These are phyloP conservation scores for Alternaria angustiovoidea DNA, from an alignment of 2,329 filamentous ascomycete species.

Conservation along the genomic window DNA sequence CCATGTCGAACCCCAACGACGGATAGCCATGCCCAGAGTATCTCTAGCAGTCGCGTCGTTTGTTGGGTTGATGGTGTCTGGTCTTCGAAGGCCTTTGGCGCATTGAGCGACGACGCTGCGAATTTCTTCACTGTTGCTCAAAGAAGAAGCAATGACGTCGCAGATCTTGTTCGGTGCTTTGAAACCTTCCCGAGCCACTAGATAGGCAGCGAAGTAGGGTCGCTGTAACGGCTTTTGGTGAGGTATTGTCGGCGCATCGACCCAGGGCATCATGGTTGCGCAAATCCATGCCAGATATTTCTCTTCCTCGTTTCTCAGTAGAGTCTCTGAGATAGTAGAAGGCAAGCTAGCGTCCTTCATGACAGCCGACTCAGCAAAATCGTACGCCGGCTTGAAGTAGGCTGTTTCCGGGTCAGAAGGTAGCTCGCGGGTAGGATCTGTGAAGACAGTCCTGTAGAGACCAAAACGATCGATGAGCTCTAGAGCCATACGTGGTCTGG, in stretches of 20 bases:
- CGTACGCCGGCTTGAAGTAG: constrained; percentile 71
- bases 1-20: constrained; percentile 77
- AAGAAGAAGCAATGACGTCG: constrained; percentile 70
- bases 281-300: constrained; percentile 80
- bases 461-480: constrained; percentile 70
- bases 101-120: constrained; percentile 63
- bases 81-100: constrained; percentile 58
- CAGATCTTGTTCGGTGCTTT: constrained; percentile 79
- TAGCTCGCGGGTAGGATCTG: constrained; percentile 67
- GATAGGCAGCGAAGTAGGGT: constrained; percentile 59
- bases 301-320: constrained; percentile 71
- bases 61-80: constrained; percentile 55
- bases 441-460: constrained; percentile 78
- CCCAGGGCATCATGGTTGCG: constrained; percentile 78
- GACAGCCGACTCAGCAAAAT: constrained; percentile 60
- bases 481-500: constrained; percentile 69
- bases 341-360: constrained; percentile 29
- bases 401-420: constrained; percentile 64
- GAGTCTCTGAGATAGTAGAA: constrained; percentile 53
- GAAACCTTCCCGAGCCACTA: constrained; percentile 78
- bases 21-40: constrained; percentile 75
- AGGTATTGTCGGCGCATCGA: constrained; percentile 58
- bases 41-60: constrained; percentile 63
- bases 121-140: constrained; percentile 71
- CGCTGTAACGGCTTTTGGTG: constrained; percentile 56